Conservation (phyloP, 2,329 filamentous ascomycete species). For the Magnaporthiopsis poae region DNA sequence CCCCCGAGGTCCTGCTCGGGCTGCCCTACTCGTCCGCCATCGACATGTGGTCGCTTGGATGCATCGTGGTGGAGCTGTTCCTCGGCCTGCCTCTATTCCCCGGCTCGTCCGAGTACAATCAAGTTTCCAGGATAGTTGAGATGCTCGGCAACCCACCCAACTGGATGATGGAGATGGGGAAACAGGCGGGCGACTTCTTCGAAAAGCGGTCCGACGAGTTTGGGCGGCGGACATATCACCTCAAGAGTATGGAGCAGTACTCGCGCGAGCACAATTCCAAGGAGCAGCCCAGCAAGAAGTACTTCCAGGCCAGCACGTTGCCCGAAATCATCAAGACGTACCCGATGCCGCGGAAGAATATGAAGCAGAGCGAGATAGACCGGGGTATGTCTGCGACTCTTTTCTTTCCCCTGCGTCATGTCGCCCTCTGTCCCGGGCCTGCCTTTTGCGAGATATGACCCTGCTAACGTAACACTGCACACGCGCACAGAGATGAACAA, state of each 20-base stretch:
- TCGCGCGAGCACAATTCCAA: slow-evolving; percentile 91
- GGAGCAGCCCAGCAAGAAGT: slow-evolving; percentile 98
- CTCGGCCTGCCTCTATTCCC: slow-evolving; percentile 88
- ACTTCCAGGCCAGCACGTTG: slow-evolving; percentile 87
- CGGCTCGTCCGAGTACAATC: slow-evolving; percentile 96
- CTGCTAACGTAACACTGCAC: neutral
- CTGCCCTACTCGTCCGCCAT: slow-evolving; percentile 96
- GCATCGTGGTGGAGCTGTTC: slow-evolving; percentile 96
- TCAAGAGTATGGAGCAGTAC: slow-evolving; percentile 98
- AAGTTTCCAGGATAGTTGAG: slow-evolving; percentile 91
- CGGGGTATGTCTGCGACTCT: slow-evolving; percentile 54
- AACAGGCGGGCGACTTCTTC: slow-evolving; percentile 94
- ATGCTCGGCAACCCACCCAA: slow-evolving; percentile 94
- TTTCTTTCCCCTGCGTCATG: neutral
- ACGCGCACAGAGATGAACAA: slow-evolving; percentile 81
- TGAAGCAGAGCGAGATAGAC: slow-evolving; percentile 95
- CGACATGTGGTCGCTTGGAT: slow-evolving; percentile 98
- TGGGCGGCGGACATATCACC: slow-evolving; percentile 75
- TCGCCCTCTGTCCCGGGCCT: neutral
- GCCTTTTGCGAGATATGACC: neutral
- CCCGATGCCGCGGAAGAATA: slow-evolving; percentile 96
- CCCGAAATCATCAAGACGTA: slow-evolving; percentile 97
- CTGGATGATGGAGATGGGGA: slow-evolving; percentile 99
- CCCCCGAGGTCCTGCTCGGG: slow-evolving; percentile 88
- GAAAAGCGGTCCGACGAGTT: slow-evolving; percentile 88